A percentile compares a stretch with the other conserved stretches of the same genome.
Conservation (phyloP, 352 stramenopile genomes). For the Pilasporangium apinafurcum region DNA sequence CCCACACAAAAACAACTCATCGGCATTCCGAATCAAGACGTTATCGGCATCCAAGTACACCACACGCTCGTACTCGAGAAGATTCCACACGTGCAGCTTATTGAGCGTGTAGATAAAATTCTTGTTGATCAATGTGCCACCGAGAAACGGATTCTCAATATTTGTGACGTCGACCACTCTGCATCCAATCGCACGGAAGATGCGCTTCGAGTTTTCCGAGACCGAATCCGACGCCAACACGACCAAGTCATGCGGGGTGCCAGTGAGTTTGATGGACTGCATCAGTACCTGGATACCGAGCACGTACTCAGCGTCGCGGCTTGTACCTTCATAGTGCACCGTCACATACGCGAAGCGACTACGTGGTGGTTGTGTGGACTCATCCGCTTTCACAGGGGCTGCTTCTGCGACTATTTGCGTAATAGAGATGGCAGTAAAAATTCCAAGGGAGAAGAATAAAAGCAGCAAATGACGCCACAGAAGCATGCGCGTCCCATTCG, state of each 20-base stretch:
- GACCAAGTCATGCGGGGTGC: conserved; percentile 78
- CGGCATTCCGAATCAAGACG: conserved; percentile 82
- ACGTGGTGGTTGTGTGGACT: conserved; percentile 12
- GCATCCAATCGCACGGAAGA: conserved; percentile 80
- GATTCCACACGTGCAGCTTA: conserved; percentile 88
- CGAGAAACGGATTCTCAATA: conserved; percentile 83
- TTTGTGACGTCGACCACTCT: conserved; percentile 81
- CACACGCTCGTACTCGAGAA: conserved; percentile 87
- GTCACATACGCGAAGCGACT: conserved; percentile 83
- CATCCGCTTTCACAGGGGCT: not conserved
- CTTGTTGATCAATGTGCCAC: conserved; percentile 74
- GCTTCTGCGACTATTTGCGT: conserved; percentile 8
- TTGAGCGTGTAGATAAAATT: conserved; percentile 90
- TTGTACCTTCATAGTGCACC: conserved; percentile 83
- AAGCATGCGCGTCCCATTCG: too few relatives aligned
- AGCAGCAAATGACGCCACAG: too few relatives aligned
- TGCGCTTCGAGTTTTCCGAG: conserved; percentile 56
- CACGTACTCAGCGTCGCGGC: conserved; percentile 78
- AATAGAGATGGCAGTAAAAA: conserved; percentile 2
- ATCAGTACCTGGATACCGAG: conserved; percentile 80
- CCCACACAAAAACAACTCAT: conserved; percentile 85
- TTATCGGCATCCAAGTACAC: conserved; percentile 91
- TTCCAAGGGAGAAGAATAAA: too few relatives aligned
- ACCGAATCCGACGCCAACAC: conserved; percentile 84
- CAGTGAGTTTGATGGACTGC: conserved; percentile 82